Evolutionary conservation across 148 eudicot genomes (phyloP).

Genomic region (Vaccinium macrocarpon): DNA sequence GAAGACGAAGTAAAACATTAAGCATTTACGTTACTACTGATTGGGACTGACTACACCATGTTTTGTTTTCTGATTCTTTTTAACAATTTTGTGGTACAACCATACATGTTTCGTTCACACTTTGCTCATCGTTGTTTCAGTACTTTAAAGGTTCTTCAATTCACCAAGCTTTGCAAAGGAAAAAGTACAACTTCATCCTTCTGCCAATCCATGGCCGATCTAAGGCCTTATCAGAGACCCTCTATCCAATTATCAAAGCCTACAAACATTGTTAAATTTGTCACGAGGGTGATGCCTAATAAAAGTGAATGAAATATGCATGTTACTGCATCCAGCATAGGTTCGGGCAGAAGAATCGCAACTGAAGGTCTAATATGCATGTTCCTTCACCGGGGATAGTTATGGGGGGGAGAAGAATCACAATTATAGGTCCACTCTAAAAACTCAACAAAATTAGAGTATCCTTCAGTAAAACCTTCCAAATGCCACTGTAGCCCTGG

Average conservation of each 20-base stretch:
- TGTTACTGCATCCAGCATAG: background rate
- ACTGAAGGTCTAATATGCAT: background rate
- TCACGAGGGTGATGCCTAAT: background rate
- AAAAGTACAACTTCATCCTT: background rate
- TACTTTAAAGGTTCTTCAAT: background rate
- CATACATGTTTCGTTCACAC: background rate
- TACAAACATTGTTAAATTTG: background rate
- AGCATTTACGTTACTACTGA: background rate
- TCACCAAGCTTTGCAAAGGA: background rate
- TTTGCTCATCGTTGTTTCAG: background rate
- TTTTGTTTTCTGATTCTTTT: background rate
- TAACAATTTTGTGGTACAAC: background rate
- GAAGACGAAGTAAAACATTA: background rate
- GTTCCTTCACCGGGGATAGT: background rate
- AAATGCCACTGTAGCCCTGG: slow-evolving; percentile 80
- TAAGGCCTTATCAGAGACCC: background rate
- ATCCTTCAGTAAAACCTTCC: slow-evolving; percentile 63
- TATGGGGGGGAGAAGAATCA: background rate
- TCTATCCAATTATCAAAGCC: background rate
- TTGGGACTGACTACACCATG: background rate
- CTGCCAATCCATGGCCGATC: background rate
- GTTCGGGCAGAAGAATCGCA: background rate
- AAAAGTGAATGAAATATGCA: background rate
- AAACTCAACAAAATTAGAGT: background rate
- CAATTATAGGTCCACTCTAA: background rate